These are phyloP conservation scores for Arthroderma uncinatum DNA, from an alignment of 2,329 filamentous ascomycete species.

Conservation along the genomic window DNA sequence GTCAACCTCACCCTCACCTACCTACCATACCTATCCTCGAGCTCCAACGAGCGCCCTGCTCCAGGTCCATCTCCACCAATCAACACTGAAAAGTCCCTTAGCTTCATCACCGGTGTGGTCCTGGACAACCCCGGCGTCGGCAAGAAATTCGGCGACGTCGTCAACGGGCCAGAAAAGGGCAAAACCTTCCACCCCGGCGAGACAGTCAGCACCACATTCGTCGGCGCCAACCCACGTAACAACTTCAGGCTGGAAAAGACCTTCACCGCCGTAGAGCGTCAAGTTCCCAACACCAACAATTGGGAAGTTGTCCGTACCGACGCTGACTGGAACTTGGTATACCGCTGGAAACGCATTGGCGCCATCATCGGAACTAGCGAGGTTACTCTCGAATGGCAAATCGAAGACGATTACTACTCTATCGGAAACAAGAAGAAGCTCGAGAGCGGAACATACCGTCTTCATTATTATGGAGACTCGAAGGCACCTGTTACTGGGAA, in stretches of 20 bases:
- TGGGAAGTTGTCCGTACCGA: conserved; percentile 65
- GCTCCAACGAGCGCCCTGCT: conserved; percentile 34
- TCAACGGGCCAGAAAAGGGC: conserved; percentile 42
- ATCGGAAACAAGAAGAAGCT: conserved; percentile 26
- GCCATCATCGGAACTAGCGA: conserved; percentile 62
- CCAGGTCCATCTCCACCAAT: conserved; percentile 60
- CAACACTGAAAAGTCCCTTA: conserved; percentile 62
- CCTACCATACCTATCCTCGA: conserved; percentile 53
- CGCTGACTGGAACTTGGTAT: conserved; percentile 72
- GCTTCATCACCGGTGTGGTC: conserved; percentile 70
- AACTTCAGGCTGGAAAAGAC: conserved; percentile 69
- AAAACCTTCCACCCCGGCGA: conserved; percentile 50
- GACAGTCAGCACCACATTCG: conserved; percentile 56
- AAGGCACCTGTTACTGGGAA: conserved; percentile 50
- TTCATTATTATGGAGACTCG: conserved; percentile 75
- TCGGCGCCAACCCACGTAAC: conserved; percentile 83
- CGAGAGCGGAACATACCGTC: conserved; percentile 56
- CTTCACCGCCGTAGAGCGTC: conserved; percentile 63
- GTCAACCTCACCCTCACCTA: conserved; percentile 72
- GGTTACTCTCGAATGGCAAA: conserved; percentile 71
- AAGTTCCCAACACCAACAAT: conserved; percentile 30
- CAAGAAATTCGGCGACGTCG: conserved; percentile 58
- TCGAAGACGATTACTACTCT: conserved; percentile 45
- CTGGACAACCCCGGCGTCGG: conserved; percentile 57
- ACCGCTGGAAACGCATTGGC: conserved; percentile 64